phyloP scores from a whole-genome alignment of 176 grass and related monocot species.

The Carex kokanica region DNA sequence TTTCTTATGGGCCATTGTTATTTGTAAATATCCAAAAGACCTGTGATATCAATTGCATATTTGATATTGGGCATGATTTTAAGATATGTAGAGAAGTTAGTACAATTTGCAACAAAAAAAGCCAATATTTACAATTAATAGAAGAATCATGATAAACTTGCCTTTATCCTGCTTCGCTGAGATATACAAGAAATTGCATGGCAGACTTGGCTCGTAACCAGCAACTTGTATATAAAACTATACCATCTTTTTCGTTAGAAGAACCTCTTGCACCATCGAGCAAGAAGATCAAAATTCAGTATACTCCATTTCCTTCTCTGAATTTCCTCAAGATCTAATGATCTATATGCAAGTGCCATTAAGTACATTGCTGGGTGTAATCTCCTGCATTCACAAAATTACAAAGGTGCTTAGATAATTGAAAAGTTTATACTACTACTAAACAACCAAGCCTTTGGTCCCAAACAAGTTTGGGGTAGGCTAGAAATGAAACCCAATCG shows the following conservation, averaged over 20 bases:
- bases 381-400: constrained; percentile 57
- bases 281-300: constrained; percentile 47
- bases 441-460: too few relatives aligned
- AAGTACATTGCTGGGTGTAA: constrained; percentile 95
- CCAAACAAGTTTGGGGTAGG: too few relatives aligned
- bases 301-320: constrained; percentile 56
- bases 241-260: constrained; percentile 18
- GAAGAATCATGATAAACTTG: background rate
- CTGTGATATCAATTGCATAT: background rate
- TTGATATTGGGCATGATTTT: background rate
- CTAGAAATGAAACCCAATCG: too few relatives aligned
- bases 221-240: background rate
- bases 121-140: background rate
- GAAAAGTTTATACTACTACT: background rate
- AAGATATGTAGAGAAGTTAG: background rate
- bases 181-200: too few relatives aligned
- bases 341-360: constrained; percentile 77
- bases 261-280: constrained; percentile 37
- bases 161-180: background rate
- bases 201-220: background rate
- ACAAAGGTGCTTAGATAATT: background rate
- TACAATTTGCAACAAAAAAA: background rate
- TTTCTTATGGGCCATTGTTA: background rate
- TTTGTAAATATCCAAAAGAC: background rate
- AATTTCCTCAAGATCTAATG: constrained; percentile 82